Evolutionary conservation across 2,329 filamentous ascomycete species (phyloP).

Genomic region (Fusarium sp.): DNA sequence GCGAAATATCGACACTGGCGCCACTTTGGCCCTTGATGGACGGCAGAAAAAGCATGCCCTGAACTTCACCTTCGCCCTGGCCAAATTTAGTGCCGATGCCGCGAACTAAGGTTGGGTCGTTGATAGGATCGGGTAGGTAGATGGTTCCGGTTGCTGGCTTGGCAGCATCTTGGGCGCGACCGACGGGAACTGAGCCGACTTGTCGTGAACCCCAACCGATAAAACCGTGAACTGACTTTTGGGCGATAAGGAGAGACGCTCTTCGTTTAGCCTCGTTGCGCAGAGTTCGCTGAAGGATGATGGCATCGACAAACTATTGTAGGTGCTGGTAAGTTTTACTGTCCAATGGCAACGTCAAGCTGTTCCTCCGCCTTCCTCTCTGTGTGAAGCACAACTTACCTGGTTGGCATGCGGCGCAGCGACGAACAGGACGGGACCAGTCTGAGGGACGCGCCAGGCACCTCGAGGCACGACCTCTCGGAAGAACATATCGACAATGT

Average conservation of each 20-base stretch:
- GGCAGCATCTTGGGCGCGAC: slow-evolving; percentile 88
- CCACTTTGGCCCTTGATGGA: slow-evolving; percentile 80
- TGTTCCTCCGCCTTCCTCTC: neutral
- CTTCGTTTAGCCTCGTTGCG: slow-evolving; percentile 87
- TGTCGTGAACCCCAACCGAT: slow-evolving; percentile 87
- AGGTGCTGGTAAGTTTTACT: slow-evolving; percentile 14
- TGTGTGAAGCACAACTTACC: slow-evolving; percentile 59
- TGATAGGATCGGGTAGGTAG: slow-evolving; percentile 88
- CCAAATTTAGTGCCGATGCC: slow-evolving; percentile 87
- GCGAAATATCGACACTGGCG: slow-evolving; percentile 83
- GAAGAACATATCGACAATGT: slow-evolving; percentile 96
- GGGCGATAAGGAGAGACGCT: slow-evolving; percentile 91
- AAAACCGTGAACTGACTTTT: slow-evolving; percentile 94
- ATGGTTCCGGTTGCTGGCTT: slow-evolving; percentile 82
- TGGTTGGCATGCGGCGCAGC: slow-evolving; percentile 97
- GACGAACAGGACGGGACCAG: slow-evolving; percentile 92
- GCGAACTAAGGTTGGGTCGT: slow-evolving; percentile 83
- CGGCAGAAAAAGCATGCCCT: slow-evolving; percentile 88
- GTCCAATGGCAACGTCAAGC: neutral
- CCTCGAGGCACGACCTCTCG: slow-evolving; percentile 95
- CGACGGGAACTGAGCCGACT: slow-evolving; percentile 92
- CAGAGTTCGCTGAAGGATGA: slow-evolving; percentile 91
- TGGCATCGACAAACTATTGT: slow-evolving; percentile 89
- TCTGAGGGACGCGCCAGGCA: slow-evolving; percentile 92
- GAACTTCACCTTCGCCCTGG: slow-evolving; percentile 73